Evolutionary conservation across 441 rosid genomes (phyloP).

Genomic region (Biscutella laevigata): DNA sequence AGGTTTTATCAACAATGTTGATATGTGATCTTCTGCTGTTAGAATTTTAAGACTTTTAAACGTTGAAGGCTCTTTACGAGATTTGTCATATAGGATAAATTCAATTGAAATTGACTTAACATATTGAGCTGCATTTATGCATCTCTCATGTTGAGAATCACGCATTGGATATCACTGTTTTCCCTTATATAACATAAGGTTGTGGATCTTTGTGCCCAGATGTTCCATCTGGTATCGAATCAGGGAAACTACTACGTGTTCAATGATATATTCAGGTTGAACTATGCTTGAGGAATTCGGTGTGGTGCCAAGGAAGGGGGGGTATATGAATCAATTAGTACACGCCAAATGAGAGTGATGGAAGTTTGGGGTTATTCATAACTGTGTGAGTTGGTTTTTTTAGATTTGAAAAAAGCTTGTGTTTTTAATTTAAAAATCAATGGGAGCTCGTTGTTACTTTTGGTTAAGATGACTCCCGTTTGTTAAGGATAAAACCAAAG

Average conservation of each 20-base stretch:
- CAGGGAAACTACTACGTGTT: conserved; percentile 89
- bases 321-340: background rate
- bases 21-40: background rate
- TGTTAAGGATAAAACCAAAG: conserved; percentile 2
- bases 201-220: conserved; percentile 51
- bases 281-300: conserved; percentile 81
- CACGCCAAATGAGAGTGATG: background rate
- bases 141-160: too few species aligned
- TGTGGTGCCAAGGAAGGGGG: background rate
- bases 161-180: too few species aligned
- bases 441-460: conserved; percentile 11
- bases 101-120: too few species aligned
- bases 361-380: conserved; percentile 5
- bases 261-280: conserved; percentile 95
- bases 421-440: conserved; percentile 7
- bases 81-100: background rate
- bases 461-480: conserved; percentile 16
- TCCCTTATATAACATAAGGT: too few species aligned
- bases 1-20: background rate
- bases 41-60: background rate
- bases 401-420: conserved; percentile 17
- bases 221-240: conserved; percentile 95
- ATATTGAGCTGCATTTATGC: too few species aligned
- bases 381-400: conserved; percentile 9
- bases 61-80: background rate